Conservation (phyloP, 2,329 filamentous ascomycete species). For the Xylaria hypoxylon region DNA sequence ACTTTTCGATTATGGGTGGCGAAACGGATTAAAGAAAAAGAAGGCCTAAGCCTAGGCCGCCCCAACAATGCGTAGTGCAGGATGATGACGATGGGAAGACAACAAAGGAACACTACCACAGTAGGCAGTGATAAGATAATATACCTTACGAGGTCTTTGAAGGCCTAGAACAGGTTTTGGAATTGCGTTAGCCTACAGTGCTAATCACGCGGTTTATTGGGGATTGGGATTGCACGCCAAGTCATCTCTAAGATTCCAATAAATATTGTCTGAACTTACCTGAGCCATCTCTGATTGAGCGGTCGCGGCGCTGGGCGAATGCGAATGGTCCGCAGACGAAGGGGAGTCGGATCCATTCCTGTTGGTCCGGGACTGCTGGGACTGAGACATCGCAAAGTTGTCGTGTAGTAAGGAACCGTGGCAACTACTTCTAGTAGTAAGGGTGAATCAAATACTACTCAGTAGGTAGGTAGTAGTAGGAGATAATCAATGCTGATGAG, state of each 20-base stretch:
- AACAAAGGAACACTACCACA: conserved; percentile 15
- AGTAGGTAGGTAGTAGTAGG: background rate
- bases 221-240: background rate
- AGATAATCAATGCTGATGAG: background rate
- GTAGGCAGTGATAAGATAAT: conserved; percentile 34
- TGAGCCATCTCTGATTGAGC: conserved; percentile 45
- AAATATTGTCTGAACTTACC: conserved; percentile 40
- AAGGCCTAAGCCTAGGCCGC: conserved; percentile 15
- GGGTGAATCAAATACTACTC: background rate
- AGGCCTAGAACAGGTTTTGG: conserved; percentile 48
- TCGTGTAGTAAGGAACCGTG: conserved; percentile 1
- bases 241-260: background rate
- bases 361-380: conserved; percentile 24
- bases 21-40: background rate
- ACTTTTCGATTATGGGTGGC: conserved; percentile 16
- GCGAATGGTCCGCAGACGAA: conserved; percentile 31
- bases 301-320: conserved; percentile 36
- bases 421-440: background rate
- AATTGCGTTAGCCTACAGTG: conserved; percentile 41
- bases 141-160: conserved; percentile 51
- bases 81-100: conserved; percentile 7
- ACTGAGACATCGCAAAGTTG: conserved; percentile 42
- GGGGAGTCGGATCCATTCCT: conserved; percentile 31
- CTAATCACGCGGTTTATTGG: conserved; percentile 12
- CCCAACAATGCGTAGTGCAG: conserved; percentile 8